A percentile compares a stretch with the other conserved stretches of the same genome.
Conservation (phyloP, 2,329 filamentous ascomycete species). For the Triangularia verruculosa region DNA sequence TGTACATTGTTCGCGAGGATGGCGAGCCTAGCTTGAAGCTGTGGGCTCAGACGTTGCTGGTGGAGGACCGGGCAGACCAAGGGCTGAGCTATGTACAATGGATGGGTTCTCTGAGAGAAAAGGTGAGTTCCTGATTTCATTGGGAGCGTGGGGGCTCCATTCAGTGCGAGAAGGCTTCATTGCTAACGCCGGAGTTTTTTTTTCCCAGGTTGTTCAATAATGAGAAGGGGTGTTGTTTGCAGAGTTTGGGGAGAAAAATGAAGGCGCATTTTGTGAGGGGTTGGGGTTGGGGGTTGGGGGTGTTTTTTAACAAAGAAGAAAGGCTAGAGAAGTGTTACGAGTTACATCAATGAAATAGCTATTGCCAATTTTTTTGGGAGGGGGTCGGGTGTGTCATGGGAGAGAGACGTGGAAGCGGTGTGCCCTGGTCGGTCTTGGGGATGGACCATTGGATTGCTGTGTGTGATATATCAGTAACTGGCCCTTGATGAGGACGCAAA, state of each 20-base stretch:
- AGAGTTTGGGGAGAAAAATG: neutral
- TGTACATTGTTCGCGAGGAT: conserved; percentile 93
- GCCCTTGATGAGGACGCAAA: no score
- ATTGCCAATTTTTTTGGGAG: neutral
- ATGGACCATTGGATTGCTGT: no score
- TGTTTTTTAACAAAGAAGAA: neutral
- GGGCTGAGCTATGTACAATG: conserved; percentile 90
- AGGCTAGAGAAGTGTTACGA: neutral
- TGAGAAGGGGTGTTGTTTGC: conserved; percentile 1
- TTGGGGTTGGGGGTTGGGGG: no score
- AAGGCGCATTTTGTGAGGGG: neutral
- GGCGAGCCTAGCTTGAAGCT: conserved; percentile 92
- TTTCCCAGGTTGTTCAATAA: conserved; percentile 30
- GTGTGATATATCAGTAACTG: no score
- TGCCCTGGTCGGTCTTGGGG: no score
- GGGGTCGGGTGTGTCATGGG: no score
- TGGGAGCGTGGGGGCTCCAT: neutral
- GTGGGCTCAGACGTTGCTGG: conserved; percentile 93
- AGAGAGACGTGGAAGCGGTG: no score
- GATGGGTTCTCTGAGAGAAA: conserved; percentile 88
- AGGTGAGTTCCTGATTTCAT: conserved; percentile 55
- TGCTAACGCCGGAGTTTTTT: conserved; percentile 16
- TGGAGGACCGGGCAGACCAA: conserved; percentile 94
- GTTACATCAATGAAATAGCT: neutral
- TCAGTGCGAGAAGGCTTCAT: neutral